A percentile compares a stretch with the other conserved stretches of the same genome.
These are phyloP conservation scores for Thalia dealbata DNA, from an alignment of 176 grass and related monocot species.

Conservation along the genomic window DNA sequence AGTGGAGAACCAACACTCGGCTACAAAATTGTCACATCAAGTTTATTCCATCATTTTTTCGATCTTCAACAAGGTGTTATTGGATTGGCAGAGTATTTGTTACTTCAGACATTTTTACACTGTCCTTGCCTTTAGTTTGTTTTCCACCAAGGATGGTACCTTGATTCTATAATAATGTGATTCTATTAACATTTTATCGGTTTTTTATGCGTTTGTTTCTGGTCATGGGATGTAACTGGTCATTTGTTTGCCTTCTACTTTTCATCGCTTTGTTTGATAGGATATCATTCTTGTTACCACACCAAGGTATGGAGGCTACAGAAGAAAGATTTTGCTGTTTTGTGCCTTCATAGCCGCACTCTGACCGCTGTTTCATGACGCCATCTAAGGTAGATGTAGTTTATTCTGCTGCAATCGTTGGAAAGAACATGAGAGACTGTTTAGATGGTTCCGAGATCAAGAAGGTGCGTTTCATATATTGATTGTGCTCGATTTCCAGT, in stretches of 20 bases:
- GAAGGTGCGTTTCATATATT: not conserved
- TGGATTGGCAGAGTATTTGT: too few relatives aligned
- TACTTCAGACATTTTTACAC: too few relatives aligned
- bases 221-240: not conserved
- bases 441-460: constrained; percentile 19
- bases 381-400: constrained; percentile 24
- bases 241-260: too few relatives aligned
- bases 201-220: not conserved
- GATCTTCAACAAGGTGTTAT: too few relatives aligned
- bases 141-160: too few relatives aligned
- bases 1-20: too few relatives aligned
- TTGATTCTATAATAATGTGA: not conserved
- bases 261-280: constrained; percentile 11
- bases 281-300: constrained; percentile 19
- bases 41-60: too few relatives aligned
- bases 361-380: constrained; percentile 24
- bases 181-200: not conserved
- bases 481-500: not conserved
- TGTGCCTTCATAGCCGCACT: constrained; percentile 23
- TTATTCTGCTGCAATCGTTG: constrained; percentile 25
- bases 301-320: constrained; percentile 24
- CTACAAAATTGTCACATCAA: too few relatives aligned
- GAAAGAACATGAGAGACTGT: constrained; percentile 19
- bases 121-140: too few relatives aligned
- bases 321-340: constrained; percentile 21